phyloP scores from a whole-genome alignment of 179 eudicot genomes.

The Gypsophila paniculata region DNA sequence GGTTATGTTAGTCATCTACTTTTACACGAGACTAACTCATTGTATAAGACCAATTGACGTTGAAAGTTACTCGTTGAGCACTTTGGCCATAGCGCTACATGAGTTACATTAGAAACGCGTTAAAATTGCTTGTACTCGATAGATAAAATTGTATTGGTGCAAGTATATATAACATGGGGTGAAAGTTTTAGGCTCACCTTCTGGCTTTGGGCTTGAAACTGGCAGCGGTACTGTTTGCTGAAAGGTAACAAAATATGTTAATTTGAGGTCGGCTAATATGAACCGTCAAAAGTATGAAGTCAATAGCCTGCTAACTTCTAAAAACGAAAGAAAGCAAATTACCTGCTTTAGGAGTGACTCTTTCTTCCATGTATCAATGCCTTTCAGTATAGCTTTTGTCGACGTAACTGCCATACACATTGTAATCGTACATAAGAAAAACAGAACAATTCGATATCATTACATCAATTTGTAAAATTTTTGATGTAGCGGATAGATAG shows the following conservation, averaged over 20 bases:
- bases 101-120: background rate
- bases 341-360: slow-evolving; percentile 53
- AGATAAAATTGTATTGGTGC: background rate
- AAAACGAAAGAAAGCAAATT: background rate
- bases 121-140: no score
- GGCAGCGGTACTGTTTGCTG: slow-evolving; percentile 44
- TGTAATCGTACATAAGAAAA: background rate
- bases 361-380: slow-evolving; percentile 60
- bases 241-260: slow-evolving; percentile 20
- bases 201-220: slow-evolving; percentile 25
- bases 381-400: slow-evolving; percentile 51
- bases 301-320: background rate
- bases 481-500: no score
- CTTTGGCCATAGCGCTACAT: background rate
- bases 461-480: no score
- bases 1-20: no score
- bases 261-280: background rate
- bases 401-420: slow-evolving; percentile 44
- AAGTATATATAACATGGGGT: background rate
- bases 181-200: slow-evolving; percentile 34
- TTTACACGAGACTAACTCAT: background rate
- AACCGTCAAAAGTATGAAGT: background rate
- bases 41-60: background rate
- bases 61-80: background rate
- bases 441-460: background rate